These are phyloP conservation scores for Sarcodon sp. DNA, from an alignment of 768 basidiomycete species.

Conservation along the genomic window DNA sequence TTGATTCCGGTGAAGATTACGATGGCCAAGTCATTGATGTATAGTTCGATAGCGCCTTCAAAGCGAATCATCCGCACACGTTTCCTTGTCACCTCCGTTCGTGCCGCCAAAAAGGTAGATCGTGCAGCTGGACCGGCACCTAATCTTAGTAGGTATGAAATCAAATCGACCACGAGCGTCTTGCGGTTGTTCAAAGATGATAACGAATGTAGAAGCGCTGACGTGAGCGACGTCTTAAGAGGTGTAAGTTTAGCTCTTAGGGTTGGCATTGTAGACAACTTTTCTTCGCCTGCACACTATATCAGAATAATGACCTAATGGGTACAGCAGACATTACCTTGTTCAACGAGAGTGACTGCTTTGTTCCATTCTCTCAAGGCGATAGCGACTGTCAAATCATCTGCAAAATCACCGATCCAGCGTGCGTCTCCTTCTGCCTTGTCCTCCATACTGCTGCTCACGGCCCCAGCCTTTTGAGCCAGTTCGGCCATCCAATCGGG, in stretches of 20 bases:
- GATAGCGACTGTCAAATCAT: conserved; percentile 85
- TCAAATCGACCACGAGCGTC: conserved; percentile 54
- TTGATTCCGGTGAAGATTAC: conserved; percentile 92
- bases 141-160: conserved; percentile 62
- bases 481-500: conserved; percentile 74
- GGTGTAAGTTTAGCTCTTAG: conserved; percentile 48
- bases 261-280: conserved; percentile 38
- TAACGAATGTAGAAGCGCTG: conserved; percentile 63
- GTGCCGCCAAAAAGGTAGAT: conserved; percentile 68
- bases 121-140: conserved; percentile 70
- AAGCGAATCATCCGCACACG: conserved; percentile 82
- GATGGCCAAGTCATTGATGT: conserved; percentile 77
- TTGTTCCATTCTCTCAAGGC: conserved; percentile 82
- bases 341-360: conserved; percentile 74
- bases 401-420: conserved; percentile 88
- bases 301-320: background rate
- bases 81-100: conserved; percentile 59
- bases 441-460: conserved; percentile 47
- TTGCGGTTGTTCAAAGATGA: conserved; percentile 69
- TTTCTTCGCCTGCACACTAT: conserved; percentile 37
- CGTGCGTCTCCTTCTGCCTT: conserved; percentile 70
- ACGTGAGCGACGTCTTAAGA: conserved; percentile 54
- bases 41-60: conserved; percentile 78
- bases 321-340: conserved; percentile 32
- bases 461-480: conserved; percentile 39